Conservation (phyloP, 1,139 yeast species). For the Candida freyschussii region DNA sequence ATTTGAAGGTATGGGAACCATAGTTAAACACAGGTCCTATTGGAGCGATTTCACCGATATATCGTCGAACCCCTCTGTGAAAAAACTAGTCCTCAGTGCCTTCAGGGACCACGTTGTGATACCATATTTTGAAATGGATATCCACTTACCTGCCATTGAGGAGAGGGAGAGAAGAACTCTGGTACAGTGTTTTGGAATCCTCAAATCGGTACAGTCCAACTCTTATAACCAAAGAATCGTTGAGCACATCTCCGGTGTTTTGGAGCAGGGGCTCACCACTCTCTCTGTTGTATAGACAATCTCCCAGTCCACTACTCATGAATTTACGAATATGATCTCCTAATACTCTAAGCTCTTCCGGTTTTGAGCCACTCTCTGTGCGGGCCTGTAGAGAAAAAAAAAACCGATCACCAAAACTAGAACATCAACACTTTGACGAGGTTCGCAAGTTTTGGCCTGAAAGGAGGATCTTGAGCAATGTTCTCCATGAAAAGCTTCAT, state of each 20-base stretch:
- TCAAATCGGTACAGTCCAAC: slow-evolving; percentile 43
- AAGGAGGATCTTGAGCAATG: too few relatives aligned
- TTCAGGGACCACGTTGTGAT: slow-evolving; percentile 47
- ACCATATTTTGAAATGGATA: slow-evolving; percentile 40
- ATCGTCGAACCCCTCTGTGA: slow-evolving; percentile 24
- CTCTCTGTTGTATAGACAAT: too few relatives aligned
- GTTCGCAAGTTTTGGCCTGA: too few relatives aligned
- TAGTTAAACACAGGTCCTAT: slow-evolving; percentile 28
- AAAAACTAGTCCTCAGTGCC: slow-evolving; percentile 34
- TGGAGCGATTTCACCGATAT: slow-evolving; percentile 32
- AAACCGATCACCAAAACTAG: background rate
- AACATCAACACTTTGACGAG: too few relatives aligned
- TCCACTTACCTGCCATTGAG: slow-evolving; percentile 29
- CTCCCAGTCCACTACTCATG: too few relatives aligned
- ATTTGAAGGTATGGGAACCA: slow-evolving; percentile 35
- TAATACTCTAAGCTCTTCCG: too few relatives aligned
- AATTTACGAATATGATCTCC: too few relatives aligned
- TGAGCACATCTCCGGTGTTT: slow-evolving; percentile 31
- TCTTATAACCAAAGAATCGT: slow-evolving; percentile 51
- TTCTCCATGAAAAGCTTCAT: too few relatives aligned
- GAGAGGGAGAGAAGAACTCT: slow-evolving; percentile 34
- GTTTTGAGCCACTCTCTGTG: too few relatives aligned
- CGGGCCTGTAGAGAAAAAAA: too few relatives aligned
- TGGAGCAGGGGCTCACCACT: slow-evolving; percentile 12
- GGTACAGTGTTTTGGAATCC: slow-evolving; percentile 52